phyloP scores from a whole-genome alignment of 202 grass and related monocot species.

The Saccharum hybrid region DNA sequence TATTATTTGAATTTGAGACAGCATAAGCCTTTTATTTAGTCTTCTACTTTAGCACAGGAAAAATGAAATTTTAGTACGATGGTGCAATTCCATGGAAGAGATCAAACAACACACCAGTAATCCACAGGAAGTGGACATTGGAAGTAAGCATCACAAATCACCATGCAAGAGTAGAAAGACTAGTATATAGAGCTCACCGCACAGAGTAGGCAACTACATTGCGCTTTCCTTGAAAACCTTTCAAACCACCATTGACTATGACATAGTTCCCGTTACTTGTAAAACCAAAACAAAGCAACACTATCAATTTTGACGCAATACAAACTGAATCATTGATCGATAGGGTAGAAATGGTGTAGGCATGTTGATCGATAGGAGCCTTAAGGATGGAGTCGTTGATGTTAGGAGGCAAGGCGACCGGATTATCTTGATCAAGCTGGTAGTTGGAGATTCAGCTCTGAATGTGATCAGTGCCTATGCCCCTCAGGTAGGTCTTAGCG shows the following conservation, averaged over 20 bases:
- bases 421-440: no score
- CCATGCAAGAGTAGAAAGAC: conserved; percentile 12
- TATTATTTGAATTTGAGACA: conserved; percentile 13
- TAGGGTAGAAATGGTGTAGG: no score
- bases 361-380: no score
- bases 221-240: conserved; percentile 90
- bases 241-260: conserved; percentile 74
- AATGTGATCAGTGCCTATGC: no score
- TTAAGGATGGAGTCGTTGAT: no score
- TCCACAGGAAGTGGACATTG: neutral
- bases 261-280: conserved; percentile 80
- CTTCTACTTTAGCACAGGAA: neutral
- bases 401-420: no score
- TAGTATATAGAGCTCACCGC: conserved; percentile 55
- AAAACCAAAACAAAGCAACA: conserved; percentile 34
- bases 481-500: no score
- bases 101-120: neutral
- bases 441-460: no score
- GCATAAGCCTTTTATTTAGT: conserved; percentile 4
- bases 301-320: conserved; percentile 6
- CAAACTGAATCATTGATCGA: conserved; percentile 6
- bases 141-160: conserved; percentile 1
- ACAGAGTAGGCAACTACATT: conserved; percentile 74
- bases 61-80: neutral
- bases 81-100: neutral